These are phyloP conservation scores for Cystobasidium sp. DNA, from an alignment of 1,284 basidiomycete species.

Conservation along the genomic window DNA sequence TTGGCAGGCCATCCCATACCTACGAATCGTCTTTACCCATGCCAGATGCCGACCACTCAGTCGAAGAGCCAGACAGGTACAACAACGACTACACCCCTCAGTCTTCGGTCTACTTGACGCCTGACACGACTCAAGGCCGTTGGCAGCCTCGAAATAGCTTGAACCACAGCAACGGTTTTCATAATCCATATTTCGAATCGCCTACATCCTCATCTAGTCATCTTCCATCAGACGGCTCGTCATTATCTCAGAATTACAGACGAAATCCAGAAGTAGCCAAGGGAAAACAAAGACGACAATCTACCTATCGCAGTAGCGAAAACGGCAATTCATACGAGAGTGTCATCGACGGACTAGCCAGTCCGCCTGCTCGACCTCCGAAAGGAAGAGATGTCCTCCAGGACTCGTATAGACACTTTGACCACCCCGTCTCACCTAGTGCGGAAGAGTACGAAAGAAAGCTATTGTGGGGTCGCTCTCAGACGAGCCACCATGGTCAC, in stretches of 20 bases:
- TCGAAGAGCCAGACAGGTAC: background rate
- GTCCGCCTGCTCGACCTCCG: slow-evolving; percentile 26
- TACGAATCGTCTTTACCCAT: background rate
- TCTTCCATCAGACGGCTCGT: slow-evolving; percentile 18
- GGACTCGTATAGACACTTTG: slow-evolving; percentile 27
- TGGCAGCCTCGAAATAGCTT: background rate
- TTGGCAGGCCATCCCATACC: background rate
- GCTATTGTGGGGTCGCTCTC: slow-evolving; percentile 16
- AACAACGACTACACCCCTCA: background rate
- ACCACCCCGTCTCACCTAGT: slow-evolving; percentile 23
- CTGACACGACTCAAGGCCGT: slow-evolving; percentile 7
- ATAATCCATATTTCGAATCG: slow-evolving; percentile 29
- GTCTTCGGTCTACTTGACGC: slow-evolving; percentile 25
- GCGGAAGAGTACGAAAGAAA: slow-evolving; percentile 22
- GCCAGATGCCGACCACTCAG: background rate
- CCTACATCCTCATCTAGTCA: slow-evolving; percentile 22
- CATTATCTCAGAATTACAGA: slow-evolving; percentile 22
- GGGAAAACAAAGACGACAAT: slow-evolving; percentile 31
- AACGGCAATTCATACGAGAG: background rate
- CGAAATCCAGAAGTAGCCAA: slow-evolving; percentile 10
- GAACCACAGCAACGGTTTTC: background rate
- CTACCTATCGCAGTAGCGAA: slow-evolving; percentile 8
- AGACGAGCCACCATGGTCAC: slow-evolving; percentile 21
- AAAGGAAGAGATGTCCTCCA: slow-evolving; percentile 21
- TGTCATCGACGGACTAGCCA: background rate